Percentiles rank a stretch among this genome's conserved stretches.
Conservation (phyloP, 2,329 filamentous ascomycete genomes). For the Emergomyces orientalis region DNA sequence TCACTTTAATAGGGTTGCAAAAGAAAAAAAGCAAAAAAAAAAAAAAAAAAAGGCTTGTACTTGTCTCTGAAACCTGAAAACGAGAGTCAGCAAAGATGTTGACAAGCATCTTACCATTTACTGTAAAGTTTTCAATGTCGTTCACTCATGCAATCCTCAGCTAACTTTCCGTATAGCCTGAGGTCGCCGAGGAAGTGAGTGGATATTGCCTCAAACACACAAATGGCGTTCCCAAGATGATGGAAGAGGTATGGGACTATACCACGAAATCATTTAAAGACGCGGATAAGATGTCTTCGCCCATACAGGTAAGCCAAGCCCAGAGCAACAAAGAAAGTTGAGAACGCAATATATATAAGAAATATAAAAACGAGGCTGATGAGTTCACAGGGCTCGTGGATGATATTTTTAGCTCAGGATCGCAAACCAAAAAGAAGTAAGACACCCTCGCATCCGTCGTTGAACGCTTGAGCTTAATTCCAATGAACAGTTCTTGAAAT, state of each 20-base stretch:
- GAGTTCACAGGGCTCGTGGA: background rate
- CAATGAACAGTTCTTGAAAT: background rate
- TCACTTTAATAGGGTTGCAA: too few species aligned
- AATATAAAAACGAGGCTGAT: background rate
- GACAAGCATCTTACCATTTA: background rate
- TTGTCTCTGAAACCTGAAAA: background rate
- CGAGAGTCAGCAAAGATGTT: background rate
- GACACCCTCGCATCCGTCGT: background rate
- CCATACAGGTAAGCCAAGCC: background rate
- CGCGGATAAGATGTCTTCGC: slow-evolving; percentile 1
- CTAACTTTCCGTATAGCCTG: background rate
- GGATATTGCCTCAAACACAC: background rate
- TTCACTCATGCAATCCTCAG: background rate
- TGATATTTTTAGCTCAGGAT: slow-evolving; percentile 3
- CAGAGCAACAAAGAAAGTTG: background rate
- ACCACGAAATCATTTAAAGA: slow-evolving; percentile 2
- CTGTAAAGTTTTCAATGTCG: background rate
- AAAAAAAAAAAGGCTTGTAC: background rate
- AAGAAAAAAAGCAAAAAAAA: too few species aligned
- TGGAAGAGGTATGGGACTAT: background rate
- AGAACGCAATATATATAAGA: background rate
- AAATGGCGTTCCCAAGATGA: background rate
- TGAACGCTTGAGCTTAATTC: background rate
- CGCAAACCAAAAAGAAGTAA: background rate
- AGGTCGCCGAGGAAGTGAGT: background rate